These are phyloP conservation scores for Microdochium trichocladiopsis DNA, from an alignment of 2,329 filamentous ascomycete species.

Conservation along the genomic window DNA sequence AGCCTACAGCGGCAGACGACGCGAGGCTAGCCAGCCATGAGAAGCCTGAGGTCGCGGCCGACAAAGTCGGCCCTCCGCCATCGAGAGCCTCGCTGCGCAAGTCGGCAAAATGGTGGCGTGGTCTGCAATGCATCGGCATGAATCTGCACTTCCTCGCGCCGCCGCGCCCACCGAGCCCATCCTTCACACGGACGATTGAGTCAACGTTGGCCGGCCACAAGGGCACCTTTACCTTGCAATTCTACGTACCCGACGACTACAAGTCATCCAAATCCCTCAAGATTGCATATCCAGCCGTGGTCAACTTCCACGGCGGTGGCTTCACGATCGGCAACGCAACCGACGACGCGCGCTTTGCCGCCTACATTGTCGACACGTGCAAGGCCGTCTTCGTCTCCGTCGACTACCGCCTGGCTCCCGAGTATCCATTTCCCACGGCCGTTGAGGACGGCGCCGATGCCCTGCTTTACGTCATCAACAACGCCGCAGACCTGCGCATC, in stretches of 20 bases:
- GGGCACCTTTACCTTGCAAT: conserved; percentile 29
- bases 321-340: conserved; percentile 57
- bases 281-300: conserved; percentile 39
- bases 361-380: conserved; percentile 40
- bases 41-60: conserved; percentile 12
- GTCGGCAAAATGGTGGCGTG: conserved; percentile 60
- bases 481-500: conserved; percentile 49
- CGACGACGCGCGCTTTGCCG: conserved; percentile 56
- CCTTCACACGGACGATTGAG: conserved; percentile 49
- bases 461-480: conserved; percentile 49
- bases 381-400: conserved; percentile 56
- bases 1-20: conserved; percentile 1
- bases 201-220: conserved; percentile 27
- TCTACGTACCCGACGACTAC: conserved; percentile 34
- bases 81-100: conserved; percentile 54
- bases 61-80: conserved; percentile 18
- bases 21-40: conserved; percentile 6
- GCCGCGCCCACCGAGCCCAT: conserved; percentile 51
- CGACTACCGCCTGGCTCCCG: conserved; percentile 62
- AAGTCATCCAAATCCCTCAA: conserved; percentile 3
- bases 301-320: conserved; percentile 63
- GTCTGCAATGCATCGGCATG: conserved; percentile 64
- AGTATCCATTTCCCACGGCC: conserved; percentile 55
- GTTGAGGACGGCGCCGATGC: conserved; percentile 61
- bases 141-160: conserved; percentile 55